Conservation (phyloP, 192 early-diverging fungal species). For the Dimargaris cristalligena region DNA sequence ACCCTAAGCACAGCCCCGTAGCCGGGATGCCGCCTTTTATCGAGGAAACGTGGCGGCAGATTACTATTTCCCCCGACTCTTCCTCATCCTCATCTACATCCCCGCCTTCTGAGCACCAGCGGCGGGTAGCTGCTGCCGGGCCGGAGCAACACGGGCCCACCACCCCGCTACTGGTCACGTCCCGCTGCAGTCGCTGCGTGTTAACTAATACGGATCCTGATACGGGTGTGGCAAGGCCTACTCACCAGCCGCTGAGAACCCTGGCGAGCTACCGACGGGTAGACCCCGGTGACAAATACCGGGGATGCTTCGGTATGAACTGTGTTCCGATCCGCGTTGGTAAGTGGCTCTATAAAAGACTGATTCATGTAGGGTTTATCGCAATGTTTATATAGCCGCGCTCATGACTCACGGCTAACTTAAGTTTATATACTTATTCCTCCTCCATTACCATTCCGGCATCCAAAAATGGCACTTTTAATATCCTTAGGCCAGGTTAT, state of each 20-base stretch:
- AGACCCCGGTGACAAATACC: conserved; percentile 19
- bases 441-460: not conserved
- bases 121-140: too few relatives aligned
- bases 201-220: conserved; percentile 4
- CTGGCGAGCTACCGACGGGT: conserved; percentile 6
- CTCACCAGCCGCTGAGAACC: conserved; percentile 3
- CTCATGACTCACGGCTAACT: too few relatives aligned
- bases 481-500: not conserved
- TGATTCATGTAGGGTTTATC: not conserved
- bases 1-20: too few relatives aligned
- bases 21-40: too few relatives aligned
- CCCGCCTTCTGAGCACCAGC: too few relatives aligned
- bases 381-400: too few relatives aligned
- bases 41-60: conserved; percentile 40
- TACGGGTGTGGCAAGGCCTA: not conserved
- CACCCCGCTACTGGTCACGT: not conserved
- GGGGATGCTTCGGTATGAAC: conserved; percentile 30
- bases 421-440: not conserved
- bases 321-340: conserved; percentile 15
- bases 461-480: not conserved
- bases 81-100: too few relatives aligned
- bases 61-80: too few relatives aligned
- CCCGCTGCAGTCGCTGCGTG: conserved; percentile 3
- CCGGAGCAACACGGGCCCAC: too few relatives aligned
- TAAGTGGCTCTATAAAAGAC: not conserved